Conservation (phyloP, 2,329 filamentous ascomycete genomes). For the Fragosphaeria purpurea region DNA sequence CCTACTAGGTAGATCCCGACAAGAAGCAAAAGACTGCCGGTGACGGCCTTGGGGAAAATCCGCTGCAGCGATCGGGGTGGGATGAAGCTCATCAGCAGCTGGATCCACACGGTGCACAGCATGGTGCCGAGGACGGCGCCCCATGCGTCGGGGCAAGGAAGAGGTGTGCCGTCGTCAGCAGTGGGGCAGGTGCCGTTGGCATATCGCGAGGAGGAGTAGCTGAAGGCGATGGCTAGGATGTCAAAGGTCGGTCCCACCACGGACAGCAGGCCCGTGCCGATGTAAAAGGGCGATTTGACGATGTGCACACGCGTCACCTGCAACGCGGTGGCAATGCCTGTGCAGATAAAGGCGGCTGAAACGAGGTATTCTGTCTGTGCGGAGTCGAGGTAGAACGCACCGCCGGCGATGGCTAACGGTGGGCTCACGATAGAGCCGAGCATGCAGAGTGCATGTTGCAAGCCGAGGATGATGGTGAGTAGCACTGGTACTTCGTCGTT, state of each 20-base stretch:
- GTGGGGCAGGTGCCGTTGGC: conserved; percentile 51
- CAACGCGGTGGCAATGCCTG: conserved; percentile 52
- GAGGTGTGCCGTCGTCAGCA: conserved; percentile 42
- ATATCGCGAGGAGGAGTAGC: conserved; percentile 55
- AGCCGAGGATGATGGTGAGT: conserved; percentile 54
- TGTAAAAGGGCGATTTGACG: conserved; percentile 49
- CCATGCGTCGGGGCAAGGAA: conserved; percentile 57
- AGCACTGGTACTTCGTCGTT: conserved; percentile 59
- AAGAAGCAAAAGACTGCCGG: conserved; percentile 55
- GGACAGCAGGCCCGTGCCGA: conserved; percentile 57
- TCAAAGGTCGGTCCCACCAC: conserved; percentile 61
- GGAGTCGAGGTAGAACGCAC: conserved; percentile 45
- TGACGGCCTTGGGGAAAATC: conserved; percentile 59
- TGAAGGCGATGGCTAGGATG: conserved; percentile 54
- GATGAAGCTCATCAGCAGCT: conserved; percentile 56
- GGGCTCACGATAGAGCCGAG: conserved; percentile 45
- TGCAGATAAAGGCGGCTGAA: conserved; percentile 58
- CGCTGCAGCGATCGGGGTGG: conserved; percentile 48
- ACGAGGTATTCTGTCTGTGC: conserved; percentile 54
- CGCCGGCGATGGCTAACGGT: conserved; percentile 51
- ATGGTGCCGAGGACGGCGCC: conserved; percentile 52
- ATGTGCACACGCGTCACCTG: conserved; percentile 60
- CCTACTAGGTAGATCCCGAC: conserved; percentile 56
- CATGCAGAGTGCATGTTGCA: conserved; percentile 63
- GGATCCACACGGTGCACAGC: conserved; percentile 39